Evolutionary conservation across 345 rosid species (phyloP), one percentile per base, ranked within the genome.

Genomic region (Brassica juncea): DNA sequence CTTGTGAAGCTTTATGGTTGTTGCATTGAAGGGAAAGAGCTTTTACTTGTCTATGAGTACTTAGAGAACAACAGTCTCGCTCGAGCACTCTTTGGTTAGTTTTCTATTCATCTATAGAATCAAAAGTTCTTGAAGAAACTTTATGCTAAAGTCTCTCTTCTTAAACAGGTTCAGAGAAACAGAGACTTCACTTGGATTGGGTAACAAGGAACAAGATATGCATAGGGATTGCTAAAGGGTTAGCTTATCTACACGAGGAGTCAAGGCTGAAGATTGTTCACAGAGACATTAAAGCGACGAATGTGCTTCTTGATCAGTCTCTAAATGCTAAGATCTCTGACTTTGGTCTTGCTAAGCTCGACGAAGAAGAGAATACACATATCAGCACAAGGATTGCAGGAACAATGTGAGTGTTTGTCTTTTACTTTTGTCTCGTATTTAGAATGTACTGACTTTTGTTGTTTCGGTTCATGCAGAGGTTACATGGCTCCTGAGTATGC

Each of bases 401-500:
- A 83, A 88, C 92, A 66, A 82, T 72, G 96, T 91, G 25, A 87
- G 87, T 65, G 54, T 42, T 62, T 14, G 9, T 11, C 68, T 77
- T 21, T 5, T 8, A 54, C 12, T 8, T 23, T 42, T 15, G n/a
- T 35, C 49, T 58, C 4, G 6, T 0, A 23, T 21, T 65, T 72
- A 27, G 39, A 21, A 30, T 27, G 15, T 21, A 74, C 57, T 5
- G 12, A 30, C 0, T 52, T 25, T 7, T 65, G 14, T 14, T 23
- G 4, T 15, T n/a, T 77, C 25, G 4, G 35, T 21, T 23, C 21
- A 32, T 61, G 27, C 28, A 91, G 99, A 86, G 99, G 99, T 39
- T 94, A 92, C 80, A 94, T 94, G 97, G 99, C 99, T 75, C 98
- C 98, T 2, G 98, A 94, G 82, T 92, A 94, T 79, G 98, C 98